Evolutionary conservation across 2,329 filamentous ascomycete species (phyloP), one percentile per base, ranked within the genome.

Genomic region (Beauveria sp.): DNA sequence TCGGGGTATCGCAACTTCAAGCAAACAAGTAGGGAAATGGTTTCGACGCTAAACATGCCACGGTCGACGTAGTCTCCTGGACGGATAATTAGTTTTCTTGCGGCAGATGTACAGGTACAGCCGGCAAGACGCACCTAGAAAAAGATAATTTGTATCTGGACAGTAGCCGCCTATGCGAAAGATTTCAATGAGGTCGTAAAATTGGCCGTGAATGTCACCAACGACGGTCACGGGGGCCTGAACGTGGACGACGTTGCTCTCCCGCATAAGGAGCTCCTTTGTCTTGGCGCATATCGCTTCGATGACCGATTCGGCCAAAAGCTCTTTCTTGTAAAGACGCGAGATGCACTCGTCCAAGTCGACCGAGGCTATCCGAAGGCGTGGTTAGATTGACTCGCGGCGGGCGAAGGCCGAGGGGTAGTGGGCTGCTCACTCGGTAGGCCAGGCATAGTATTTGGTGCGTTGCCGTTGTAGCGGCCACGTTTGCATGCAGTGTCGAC

Each of bases 221-320:
- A 99, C 94, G 10, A 99, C 94, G 18, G 94, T 99, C 62, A 99
- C 91, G 2, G 94, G 94, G 37, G 94, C 92, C 68, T 87, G 86
- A 64, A 99, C 96, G 75, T 99, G 94, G 63, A 99, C 94, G 64
- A 99, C 94, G 77, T 99, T 99, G 84, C 93, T 97, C 85, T 99
- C 94, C 73, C 96, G 93, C 94, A 99, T 99, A 68, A 99, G 84
- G 68, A 99, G 82, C 80, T 99, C 94, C 73, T 99, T 99, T 24
- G 96, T 94, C 76, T 99, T 99, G 75, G 94, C 92, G 79, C 94
- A 99, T 85, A 99, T 93, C 70, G 94, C 94, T 79, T 99, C 94
- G 76, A 99, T 93, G 67, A 99, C 92, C 47, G 93, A 96, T 77
- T 99, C 94, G 70, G 94, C 92, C 62, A 99, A 85, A 63, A 99